A percentile compares a stretch with the other conserved stretches of the same genome.
phyloP scores from a whole-genome alignment of 2,329 filamentous ascomycete genomes.

The Albifimbria verrucaria region DNA sequence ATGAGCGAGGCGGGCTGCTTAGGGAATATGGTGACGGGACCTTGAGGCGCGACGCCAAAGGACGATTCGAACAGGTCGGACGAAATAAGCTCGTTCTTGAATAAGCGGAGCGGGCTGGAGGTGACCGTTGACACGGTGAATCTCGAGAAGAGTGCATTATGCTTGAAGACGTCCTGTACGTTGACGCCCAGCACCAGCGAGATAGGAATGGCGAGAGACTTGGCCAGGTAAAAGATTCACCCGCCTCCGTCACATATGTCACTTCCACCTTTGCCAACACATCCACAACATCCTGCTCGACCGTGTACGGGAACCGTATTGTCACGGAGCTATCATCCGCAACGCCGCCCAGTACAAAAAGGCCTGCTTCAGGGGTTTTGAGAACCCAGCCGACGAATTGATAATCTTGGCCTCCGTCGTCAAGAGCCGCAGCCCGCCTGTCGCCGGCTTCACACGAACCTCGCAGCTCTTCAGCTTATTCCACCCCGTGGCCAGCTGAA shows the following conservation, averaged over 20 bases:
- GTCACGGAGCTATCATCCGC: slow-evolving; percentile 43
- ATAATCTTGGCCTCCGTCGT: slow-evolving; percentile 56
- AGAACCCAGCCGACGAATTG: slow-evolving; percentile 36
- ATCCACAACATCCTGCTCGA: slow-evolving; percentile 71
- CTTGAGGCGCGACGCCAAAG: slow-evolving; percentile 52
- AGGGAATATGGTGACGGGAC: slow-evolving; percentile 65
- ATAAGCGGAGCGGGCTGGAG: slow-evolving; percentile 69
- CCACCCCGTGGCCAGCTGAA: slow-evolving; percentile 70
- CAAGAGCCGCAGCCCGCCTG: slow-evolving; percentile 62
- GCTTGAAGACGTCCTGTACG: slow-evolving; percentile 93
- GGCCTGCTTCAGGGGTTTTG: slow-evolving; percentile 51
- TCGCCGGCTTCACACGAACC: slow-evolving; percentile 60
- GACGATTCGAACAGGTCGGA: slow-evolving; percentile 67
- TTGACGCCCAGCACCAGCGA: slow-evolving; percentile 87
- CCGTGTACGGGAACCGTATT: slow-evolving; percentile 74
- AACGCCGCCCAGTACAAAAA: slow-evolving; percentile 50
- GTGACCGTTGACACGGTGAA: slow-evolving; percentile 87
- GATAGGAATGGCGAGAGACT: slow-evolving; percentile 63
- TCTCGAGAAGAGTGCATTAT: slow-evolving; percentile 74
- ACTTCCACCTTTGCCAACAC: slow-evolving; percentile 76
- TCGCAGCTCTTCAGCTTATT: slow-evolving; percentile 63
- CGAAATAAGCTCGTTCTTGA: slow-evolving; percentile 65
- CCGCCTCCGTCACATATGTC: slow-evolving; percentile 65
- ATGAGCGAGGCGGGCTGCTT: slow-evolving; percentile 78
- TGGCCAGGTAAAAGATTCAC: slow-evolving; percentile 37